These are phyloP conservation scores for Pittosporum tobira DNA, from an alignment of 129 eudicot species.

Conservation along the genomic window DNA sequence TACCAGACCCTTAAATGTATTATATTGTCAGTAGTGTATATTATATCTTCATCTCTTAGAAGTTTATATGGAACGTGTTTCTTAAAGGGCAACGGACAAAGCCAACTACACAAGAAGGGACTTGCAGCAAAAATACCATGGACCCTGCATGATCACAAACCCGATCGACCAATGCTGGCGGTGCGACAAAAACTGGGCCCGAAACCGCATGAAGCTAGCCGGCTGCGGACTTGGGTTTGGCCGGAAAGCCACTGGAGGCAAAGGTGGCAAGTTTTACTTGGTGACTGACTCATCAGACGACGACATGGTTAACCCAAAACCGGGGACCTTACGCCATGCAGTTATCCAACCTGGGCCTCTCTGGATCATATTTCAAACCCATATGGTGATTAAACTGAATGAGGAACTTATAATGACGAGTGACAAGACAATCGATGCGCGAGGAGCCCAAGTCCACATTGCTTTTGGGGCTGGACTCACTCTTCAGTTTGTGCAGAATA, in stretches of 20 bases:
- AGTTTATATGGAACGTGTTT: too few species aligned
- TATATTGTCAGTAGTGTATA: too few species aligned
- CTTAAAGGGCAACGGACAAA: slow-evolving; percentile 13
- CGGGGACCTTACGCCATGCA: slow-evolving; percentile 51
- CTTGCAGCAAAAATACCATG: slow-evolving; percentile 16
- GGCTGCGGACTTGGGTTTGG: slow-evolving; percentile 48
- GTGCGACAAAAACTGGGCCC: slow-evolving; percentile 41
- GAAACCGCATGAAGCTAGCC: slow-evolving; percentile 35
- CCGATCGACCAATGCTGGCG: slow-evolving; percentile 67
- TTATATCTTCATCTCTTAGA: too few species aligned
- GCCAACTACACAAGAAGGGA: slow-evolving; percentile 31
- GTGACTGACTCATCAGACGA: slow-evolving; percentile 44
- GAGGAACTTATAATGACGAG: slow-evolving; percentile 51
- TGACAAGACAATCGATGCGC: slow-evolving; percentile 58
- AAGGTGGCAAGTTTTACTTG: slow-evolving; percentile 34
- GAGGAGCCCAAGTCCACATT: slow-evolving; percentile 49
- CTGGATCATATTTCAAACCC: slow-evolving; percentile 38
- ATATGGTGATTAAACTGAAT: slow-evolving; percentile 38
- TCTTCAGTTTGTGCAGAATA: slow-evolving; percentile 41
- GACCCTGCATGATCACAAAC: slow-evolving; percentile 43
- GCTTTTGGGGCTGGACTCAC: slow-evolving; percentile 42
- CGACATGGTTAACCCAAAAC: slow-evolving; percentile 50
- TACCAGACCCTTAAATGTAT: too few species aligned
- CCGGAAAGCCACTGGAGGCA: slow-evolving; percentile 43
- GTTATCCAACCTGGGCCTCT: slow-evolving; percentile 44